A percentile compares a stretch with the other conserved stretches of the same genome.
phyloP scores from a whole-genome alignment of 805 yeast species.

The Pichia gijzeniarum region DNA sequence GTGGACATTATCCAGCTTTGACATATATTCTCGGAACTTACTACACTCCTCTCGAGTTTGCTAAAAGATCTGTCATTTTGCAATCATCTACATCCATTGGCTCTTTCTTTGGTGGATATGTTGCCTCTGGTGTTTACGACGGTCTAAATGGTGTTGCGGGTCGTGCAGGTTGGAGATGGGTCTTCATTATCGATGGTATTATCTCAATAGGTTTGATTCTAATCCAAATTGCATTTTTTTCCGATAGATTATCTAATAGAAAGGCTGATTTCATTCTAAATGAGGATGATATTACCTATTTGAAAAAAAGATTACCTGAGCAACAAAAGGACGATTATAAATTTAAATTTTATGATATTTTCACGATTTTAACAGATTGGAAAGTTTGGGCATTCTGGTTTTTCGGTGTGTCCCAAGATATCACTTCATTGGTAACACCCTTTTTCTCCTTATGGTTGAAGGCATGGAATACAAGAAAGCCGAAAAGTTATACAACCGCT shows the following conservation, averaged over 20 bases:
- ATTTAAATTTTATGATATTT: constrained; percentile 6
- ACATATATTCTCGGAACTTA: constrained; percentile 55
- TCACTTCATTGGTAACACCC: constrained; percentile 8
- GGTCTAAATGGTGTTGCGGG: constrained; percentile 30
- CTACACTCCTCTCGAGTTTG: constrained; percentile 46
- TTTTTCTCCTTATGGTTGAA: constrained; percentile 13
- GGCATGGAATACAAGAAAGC: constrained; percentile 12
- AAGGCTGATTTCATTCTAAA: constrained; percentile 20
- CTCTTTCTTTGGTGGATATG: constrained; percentile 47
- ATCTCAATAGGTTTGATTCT: constrained; percentile 20
- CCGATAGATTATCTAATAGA: constrained; percentile 53
- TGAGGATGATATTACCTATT: constrained; percentile 11
- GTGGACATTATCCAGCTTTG: constrained; percentile 58
- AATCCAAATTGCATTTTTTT: constrained; percentile 33
- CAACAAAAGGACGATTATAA: constrained; percentile 9
- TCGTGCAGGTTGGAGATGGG: constrained; percentile 48
- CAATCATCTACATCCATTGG: constrained; percentile 18
- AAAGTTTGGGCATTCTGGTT: constrained; percentile 15
- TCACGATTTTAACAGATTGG: constrained; percentile 7
- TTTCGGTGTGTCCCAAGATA: constrained; percentile 14
- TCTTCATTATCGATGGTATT: constrained; percentile 48
- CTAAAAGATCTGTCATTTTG: constrained; percentile 42
- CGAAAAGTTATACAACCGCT: constrained; percentile 7
- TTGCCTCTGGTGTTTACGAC: constrained; percentile 54
- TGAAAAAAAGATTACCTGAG: constrained; percentile 12